These are phyloP conservation scores for Coprinopsis marcescibilis DNA, from an alignment of 768 basidiomycete genomes.

Conservation along the genomic window DNA sequence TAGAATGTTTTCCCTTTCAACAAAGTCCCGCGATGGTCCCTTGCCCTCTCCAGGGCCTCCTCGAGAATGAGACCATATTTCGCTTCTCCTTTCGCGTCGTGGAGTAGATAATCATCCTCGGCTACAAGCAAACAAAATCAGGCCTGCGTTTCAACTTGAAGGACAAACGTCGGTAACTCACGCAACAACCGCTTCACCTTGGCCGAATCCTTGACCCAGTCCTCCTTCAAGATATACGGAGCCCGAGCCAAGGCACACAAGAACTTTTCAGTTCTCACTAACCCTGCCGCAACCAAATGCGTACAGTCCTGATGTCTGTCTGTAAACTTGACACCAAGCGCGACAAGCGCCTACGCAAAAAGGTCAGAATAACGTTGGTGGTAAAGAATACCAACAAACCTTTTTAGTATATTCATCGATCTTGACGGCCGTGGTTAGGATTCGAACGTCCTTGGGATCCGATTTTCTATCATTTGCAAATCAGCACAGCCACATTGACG, in stretches of 20 bases:
- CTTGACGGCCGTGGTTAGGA: conserved; percentile 66
- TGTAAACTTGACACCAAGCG: conserved; percentile 63
- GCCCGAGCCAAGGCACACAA: conserved; percentile 65
- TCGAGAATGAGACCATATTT: conserved; percentile 62
- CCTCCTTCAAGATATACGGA: conserved; percentile 55
- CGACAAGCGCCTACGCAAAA: conserved; percentile 44
- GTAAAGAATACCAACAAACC: too few species aligned
- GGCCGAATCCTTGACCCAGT: conserved; percentile 65
- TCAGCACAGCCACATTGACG: conserved; percentile 7
- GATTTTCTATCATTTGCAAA: conserved; percentile 12
- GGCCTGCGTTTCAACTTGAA: background rate
- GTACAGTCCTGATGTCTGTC: conserved; percentile 65
- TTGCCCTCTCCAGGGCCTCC: conserved; percentile 56
- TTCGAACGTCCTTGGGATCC: conserved; percentile 30
- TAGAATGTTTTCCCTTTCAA: conserved; percentile 69
- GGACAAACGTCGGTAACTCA: conserved; percentile 30
- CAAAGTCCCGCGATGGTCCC: conserved; percentile 44
- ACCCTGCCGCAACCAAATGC: conserved; percentile 62
- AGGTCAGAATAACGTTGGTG: conserved; percentile 1
- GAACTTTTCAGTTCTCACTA: conserved; percentile 86
- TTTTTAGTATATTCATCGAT: conserved; percentile 54
- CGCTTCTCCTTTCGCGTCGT: conserved; percentile 56
- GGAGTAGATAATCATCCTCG: conserved; percentile 52
- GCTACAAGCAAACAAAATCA: conserved; percentile 38
- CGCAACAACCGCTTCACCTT: conserved; percentile 55